Evolutionary conservation across 345 rosid species (phyloP).

Genomic region (Conringia planisiliqua): DNA sequence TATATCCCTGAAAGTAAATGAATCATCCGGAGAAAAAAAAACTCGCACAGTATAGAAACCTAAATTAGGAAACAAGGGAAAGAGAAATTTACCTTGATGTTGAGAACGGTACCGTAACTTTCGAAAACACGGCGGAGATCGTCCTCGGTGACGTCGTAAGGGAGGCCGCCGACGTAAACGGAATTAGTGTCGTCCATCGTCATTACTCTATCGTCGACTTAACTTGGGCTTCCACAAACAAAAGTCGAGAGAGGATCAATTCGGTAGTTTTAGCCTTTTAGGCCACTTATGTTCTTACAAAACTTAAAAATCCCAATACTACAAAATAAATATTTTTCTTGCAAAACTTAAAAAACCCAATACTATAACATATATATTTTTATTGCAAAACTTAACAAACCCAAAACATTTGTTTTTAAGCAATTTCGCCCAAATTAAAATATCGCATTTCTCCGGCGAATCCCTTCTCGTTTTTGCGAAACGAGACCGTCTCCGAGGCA

Average conservation of each 20-base stretch:
- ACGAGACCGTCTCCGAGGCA: too few relatives aligned
- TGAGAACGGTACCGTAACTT: constrained; percentile 61
- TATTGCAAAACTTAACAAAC: background rate
- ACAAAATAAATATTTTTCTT: too few relatives aligned
- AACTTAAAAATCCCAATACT: too few relatives aligned
- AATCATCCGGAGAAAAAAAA: background rate
- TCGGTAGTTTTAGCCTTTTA: too few relatives aligned
- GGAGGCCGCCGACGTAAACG: constrained; percentile 88
- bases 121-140: constrained; percentile 60
- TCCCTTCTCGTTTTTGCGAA: too few relatives aligned
- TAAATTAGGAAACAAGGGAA: background rate
- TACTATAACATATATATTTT: too few relatives aligned
- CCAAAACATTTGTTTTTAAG: background rate
- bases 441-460: background rate
- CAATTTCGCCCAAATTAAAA: background rate
- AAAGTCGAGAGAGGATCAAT: too few relatives aligned
- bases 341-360: too few relatives aligned
- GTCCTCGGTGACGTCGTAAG: constrained; percentile 66
- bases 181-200: constrained; percentile 80
- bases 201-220: constrained; percentile 37
- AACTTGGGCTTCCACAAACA: background rate
- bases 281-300: too few relatives aligned
- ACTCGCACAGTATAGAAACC: background rate
- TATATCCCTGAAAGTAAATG: background rate
- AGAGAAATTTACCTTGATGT: constrained; percentile 53